These are phyloP conservation scores for Fusarium avenaceum DNA, from an alignment of 2,329 filamentous ascomycete genomes.

Conservation along the genomic window DNA sequence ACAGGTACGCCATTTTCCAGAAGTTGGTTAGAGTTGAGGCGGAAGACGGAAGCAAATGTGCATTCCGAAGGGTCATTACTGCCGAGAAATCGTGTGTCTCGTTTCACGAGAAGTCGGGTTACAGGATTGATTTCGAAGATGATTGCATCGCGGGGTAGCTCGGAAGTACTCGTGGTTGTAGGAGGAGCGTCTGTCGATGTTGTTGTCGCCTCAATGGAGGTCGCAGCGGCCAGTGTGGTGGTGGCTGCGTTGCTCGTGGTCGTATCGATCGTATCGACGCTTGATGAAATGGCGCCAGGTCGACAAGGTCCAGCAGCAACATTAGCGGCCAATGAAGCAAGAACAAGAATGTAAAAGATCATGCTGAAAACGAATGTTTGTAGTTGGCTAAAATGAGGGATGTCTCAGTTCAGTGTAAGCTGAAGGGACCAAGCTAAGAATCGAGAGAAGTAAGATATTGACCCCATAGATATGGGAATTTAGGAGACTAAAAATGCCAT, in stretches of 20 bases:
- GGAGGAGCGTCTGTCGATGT: not conserved
- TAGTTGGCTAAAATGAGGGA: not conserved
- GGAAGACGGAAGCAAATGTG: constrained; percentile 7
- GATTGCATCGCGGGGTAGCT: not conserved
- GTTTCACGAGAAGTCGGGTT: not conserved
- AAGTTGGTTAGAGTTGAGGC: not conserved
- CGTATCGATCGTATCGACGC: not conserved
- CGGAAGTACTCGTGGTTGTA: not conserved
- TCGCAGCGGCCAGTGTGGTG: not conserved
- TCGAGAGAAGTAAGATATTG: too few relatives aligned
- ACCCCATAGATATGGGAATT: not conserved
- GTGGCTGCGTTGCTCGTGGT: not conserved
- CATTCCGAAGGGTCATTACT: constrained; percentile 4
- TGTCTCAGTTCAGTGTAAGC: too few relatives aligned
- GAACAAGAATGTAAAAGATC: not conserved
- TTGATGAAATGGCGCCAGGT: not conserved
- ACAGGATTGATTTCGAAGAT: constrained; percentile 3
- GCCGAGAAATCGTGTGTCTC: not conserved
- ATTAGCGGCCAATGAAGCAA: not conserved
- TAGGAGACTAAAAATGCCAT: too few relatives aligned
- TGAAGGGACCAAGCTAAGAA: too few relatives aligned
- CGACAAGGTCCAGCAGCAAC: constrained; percentile 11
- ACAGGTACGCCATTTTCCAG: not conserved
- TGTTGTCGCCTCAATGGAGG: not conserved
- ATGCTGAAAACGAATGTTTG: not conserved